These are phyloP conservation scores for Litsea cubeba DNA, from an alignment of 164 flowering plant genomes.

Conservation along the genomic window DNA sequence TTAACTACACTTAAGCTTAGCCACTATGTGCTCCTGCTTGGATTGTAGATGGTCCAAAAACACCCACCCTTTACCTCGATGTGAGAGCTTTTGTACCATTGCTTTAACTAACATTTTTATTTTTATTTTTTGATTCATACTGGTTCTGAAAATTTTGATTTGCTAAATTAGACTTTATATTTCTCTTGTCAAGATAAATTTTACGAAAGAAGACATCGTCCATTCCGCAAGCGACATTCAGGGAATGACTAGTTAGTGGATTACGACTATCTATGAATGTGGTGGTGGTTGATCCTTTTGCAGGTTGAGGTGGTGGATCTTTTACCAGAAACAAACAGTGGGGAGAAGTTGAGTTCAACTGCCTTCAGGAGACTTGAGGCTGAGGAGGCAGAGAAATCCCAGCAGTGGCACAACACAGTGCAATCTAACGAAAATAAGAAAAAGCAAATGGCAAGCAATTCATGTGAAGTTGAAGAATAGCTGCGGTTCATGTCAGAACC, in stretches of 20 bases:
- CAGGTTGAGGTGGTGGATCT: slow-evolving; percentile 90
- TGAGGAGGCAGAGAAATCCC: slow-evolving; percentile 55
- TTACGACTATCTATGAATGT: not conserved
- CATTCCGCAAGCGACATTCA: no score
- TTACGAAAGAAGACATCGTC: no score
- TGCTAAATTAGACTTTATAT: no score
- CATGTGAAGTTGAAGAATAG: not conserved
- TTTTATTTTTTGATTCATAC: no score
- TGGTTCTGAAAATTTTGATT: no score
- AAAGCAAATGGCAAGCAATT: not conserved
- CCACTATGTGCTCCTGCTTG: no score
- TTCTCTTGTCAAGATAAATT: no score
- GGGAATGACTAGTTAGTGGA: not conserved
- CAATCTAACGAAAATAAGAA: not conserved
- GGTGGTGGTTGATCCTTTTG: not conserved
- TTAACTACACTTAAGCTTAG: no score
- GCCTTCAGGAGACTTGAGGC: slow-evolving; percentile 67
- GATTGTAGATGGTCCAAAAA: no score
- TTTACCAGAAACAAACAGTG: slow-evolving; percentile 48
- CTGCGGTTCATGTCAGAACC: not conserved
- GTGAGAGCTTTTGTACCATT: no score
- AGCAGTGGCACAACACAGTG: not conserved
- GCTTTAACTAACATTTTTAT: no score
- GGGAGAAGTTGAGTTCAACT: slow-evolving; percentile 71
- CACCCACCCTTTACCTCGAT: no score